Evolutionary conservation across 1,284 basidiomycete genomes (phyloP).

Genomic region (Naganishia liquefaciens): DNA sequence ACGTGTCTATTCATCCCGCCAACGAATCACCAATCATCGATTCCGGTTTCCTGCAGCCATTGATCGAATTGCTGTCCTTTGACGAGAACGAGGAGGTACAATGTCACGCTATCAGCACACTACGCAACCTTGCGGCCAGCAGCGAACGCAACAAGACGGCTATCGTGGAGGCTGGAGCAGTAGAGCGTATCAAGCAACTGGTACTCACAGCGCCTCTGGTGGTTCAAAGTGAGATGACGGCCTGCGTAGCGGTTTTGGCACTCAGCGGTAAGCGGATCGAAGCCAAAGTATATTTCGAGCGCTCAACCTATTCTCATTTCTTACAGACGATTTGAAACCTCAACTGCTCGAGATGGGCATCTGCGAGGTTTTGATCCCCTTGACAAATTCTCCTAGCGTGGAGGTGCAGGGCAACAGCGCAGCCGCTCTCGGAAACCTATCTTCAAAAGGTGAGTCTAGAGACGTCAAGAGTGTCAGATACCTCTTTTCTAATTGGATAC

Average conservation of each 20-base stretch:
- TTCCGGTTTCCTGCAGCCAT: slow-evolving; percentile 90
- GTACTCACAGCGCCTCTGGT: slow-evolving; percentile 93
- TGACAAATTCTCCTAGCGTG: slow-evolving; percentile 92
- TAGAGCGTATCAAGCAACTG: slow-evolving; percentile 95
- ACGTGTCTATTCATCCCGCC: slow-evolving; percentile 96
- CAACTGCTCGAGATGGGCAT: slow-evolving; percentile 97
- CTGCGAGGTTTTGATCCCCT: slow-evolving; percentile 92
- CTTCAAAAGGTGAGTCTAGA: slow-evolving; percentile 73
- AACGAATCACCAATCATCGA: slow-evolving; percentile 99
- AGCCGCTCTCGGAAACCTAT: slow-evolving; percentile 94
- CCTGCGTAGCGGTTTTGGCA: slow-evolving; percentile 92
- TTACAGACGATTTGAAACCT: slow-evolving; percentile 85
- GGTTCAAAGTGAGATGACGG: slow-evolving; percentile 99
- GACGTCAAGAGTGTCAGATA: not conserved
- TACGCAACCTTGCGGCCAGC: slow-evolving; percentile 94
- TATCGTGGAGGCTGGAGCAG: slow-evolving; percentile 97
- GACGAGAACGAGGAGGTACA: slow-evolving; percentile 99
- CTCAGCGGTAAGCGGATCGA: slow-evolving; percentile 67
- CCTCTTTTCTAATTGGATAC: not conserved
- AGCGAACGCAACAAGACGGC: slow-evolving; percentile 98
- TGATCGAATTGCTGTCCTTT: slow-evolving; percentile 95
- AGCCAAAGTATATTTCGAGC: not conserved
- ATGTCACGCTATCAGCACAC: slow-evolving; percentile 98
- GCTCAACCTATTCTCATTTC: slow-evolving; percentile 20
- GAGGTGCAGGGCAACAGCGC: slow-evolving; percentile 99